Base-by-base conservation (phyloP, 1,284 basidiomycete species). In the Pyrrhoderma noxium region DNA sequence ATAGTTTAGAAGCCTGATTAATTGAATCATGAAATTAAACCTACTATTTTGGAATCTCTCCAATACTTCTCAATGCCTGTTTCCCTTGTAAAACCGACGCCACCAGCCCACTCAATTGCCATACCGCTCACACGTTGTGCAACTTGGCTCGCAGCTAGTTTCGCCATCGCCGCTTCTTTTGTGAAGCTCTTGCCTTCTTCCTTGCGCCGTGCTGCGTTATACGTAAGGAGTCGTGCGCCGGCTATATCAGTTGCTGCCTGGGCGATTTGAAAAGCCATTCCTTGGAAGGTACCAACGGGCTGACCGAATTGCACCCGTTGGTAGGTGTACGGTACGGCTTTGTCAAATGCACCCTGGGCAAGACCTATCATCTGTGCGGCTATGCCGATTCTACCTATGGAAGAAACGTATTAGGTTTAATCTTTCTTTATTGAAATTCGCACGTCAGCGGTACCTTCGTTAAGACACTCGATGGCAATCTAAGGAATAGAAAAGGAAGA, bases 61-160 rank as follows among this genome's bases (percentile, higher is more conserved):
- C 89, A 93, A 63, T 72, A 93, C 71, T 96, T 96, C 71, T 95
- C 93, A 56, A 96, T 88, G 2, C 93, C 93, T 1, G 90, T 92
- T 71, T 95, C 93, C 50, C 92, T 71, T 45, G 93, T 97, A 70
- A 96, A 98, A 1, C 94, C 95, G 43, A 95, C 78, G 16, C 95
- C 96, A 45, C 95, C 95, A 3, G 85, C 84, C 95, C 95, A 98
- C 67, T 99, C 96, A 62, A 99, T 97, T 14, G 96, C 95, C 45
- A 73, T 70, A 9, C 94, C 93, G 23, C 85, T 77, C 3, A 95
- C 93, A 47, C 79, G 76, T 70, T 96, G 90, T 8, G 96, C 95
- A 14, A 99, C 82, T 51, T 89, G 80, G 56, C 88, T 90, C 18
- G 89, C 77, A 74, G 82, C 93, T 61, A 91, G 93, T 67, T 96